Base-by-base conservation (phyloP, 345 rosid species). In the Laguncularia racemosa region DNA sequence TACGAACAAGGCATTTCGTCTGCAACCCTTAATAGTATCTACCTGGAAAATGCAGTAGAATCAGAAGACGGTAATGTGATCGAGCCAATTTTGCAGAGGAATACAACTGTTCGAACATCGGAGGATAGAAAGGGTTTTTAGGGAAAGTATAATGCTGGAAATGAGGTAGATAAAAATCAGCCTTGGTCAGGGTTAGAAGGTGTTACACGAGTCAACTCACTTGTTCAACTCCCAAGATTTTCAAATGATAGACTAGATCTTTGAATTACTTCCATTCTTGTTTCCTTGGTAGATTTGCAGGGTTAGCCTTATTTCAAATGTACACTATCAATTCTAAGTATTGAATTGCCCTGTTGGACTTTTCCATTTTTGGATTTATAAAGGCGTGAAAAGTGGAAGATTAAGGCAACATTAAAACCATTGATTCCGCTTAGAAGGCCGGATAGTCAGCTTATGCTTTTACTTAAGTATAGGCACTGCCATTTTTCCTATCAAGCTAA, bases 171-270 rank as follows among this genome's bases (percentile, higher is more conserved):
- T 43, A 89, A 85, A 53, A 91, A 86, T 57, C 92, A 86, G 68
- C 70, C 81, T 52, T 89, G 97, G 97, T 77, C 75, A 0, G 91
- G 95, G 48, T 71, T 89, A 73, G 95, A 89, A 74, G 95, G 97
- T 1, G 89, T 86, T 38, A 86, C 97, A 0, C 74, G 97, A 62
- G 95, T 89, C 68, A 89, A 89, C 79, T 89, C 97, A 2, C 86
- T 89, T 12, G 91, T 89, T 60, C 95, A 86, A 51, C 97, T 89
- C 64, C 97, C 97, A 4, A 79, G 97, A 79, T 89, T 89, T 73
- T 83, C 84, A 0, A 87, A 63, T 64, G 95, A 84, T 67, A 69
- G 73, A 48, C 78, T 70, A 28, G 54, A 16, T 64, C 67, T 78
- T 18, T 83, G 65, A 59, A 16, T 19, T 20, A 33, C 40, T 33